Evolutionary conservation across 306 rosid genomes (phyloP).

Genomic region (Begonia loranthoides): DNA sequence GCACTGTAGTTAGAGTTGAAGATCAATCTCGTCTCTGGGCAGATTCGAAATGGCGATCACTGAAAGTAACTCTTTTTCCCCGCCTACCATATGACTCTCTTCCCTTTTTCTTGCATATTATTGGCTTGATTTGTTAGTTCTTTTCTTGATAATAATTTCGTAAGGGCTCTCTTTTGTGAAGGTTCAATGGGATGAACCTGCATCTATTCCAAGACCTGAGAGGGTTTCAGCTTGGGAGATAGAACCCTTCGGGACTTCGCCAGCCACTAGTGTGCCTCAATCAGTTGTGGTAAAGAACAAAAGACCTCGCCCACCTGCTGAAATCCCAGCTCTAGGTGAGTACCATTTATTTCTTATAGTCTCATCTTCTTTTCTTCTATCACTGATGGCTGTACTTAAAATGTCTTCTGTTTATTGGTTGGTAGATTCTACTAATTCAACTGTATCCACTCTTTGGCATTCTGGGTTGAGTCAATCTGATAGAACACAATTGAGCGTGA

Average conservation of each 20-base stretch:
- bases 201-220: conserved; percentile 68
- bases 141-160: conserved; percentile 4
- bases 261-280: conserved; percentile 32
- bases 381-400: background rate
- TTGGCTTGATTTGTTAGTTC: conserved; percentile 2
- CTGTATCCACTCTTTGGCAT: conserved; percentile 42
- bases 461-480: conserved; percentile 37
- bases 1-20: conserved; percentile 71
- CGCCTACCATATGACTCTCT: too few species aligned
- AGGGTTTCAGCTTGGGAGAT: conserved; percentile 95
- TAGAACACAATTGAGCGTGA: conserved; percentile 23
- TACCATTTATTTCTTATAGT: conserved; percentile 3
- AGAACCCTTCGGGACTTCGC: conserved; percentile 55
- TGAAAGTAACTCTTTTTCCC: conserved; percentile 40
- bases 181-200: conserved; percentile 98
- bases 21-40: conserved; percentile 73
- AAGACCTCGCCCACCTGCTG: conserved; percentile 63
- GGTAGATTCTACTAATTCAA: conserved; percentile 36
- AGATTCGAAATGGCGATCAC: conserved; percentile 71
- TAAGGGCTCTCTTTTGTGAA: background rate
- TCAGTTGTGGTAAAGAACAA: conserved; percentile 41
- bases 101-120: conserved; percentile 2
- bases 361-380: conserved; percentile 4
- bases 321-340: conserved; percentile 42
- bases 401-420: background rate